Evolutionary conservation across 2,329 filamentous ascomycete species (phyloP).

Genomic region (Colletotrichum lini): DNA sequence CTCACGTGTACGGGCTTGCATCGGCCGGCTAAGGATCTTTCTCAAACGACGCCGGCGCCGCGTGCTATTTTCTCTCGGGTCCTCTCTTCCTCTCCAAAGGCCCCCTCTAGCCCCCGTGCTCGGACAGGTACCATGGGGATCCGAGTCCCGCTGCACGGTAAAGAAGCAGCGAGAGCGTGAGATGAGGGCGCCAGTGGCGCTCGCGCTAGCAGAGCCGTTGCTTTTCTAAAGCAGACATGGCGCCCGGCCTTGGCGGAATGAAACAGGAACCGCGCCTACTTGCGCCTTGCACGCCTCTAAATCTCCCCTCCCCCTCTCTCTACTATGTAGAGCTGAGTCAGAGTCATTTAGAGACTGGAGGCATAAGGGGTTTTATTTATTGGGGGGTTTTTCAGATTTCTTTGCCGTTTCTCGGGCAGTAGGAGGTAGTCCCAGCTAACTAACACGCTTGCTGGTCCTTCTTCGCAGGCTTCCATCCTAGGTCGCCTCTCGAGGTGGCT

Average conservation of each 20-base stretch:
- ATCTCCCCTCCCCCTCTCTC: neutral
- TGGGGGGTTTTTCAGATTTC: neutral
- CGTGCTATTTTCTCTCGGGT: constrained; percentile 24
- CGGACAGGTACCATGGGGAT: constrained; percentile 21
- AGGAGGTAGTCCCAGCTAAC: too few relatives aligned
- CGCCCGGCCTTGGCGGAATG: constrained; percentile 7
- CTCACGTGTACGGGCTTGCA: constrained; percentile 11
- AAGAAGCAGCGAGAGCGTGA: constrained; percentile 28
- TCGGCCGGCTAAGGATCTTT: neutral
- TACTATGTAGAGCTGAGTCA: too few relatives aligned
- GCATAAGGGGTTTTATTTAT: too few relatives aligned
- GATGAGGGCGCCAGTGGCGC: constrained; percentile 29
- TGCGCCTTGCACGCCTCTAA: neutral
- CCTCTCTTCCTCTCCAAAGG: neutral
- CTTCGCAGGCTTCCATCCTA: constrained; percentile 12
- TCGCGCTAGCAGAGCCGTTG: constrained; percentile 32
- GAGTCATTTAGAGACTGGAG: neutral
- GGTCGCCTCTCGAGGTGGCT: neutral
- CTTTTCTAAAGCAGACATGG: constrained; percentile 24
- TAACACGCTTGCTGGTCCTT: neutral
- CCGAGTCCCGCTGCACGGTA: constrained; percentile 27
- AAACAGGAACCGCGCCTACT: constrained; percentile 33
- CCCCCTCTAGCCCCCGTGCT: constrained; percentile 16
- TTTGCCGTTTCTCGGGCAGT: neutral
- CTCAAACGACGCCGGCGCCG: constrained; percentile 30